Evolutionary conservation across 225 moss, liverwort and hornwort genomes (phyloP), one percentile per base, ranked within the genome.

Genomic region (Pleurozium schreberi): DNA sequence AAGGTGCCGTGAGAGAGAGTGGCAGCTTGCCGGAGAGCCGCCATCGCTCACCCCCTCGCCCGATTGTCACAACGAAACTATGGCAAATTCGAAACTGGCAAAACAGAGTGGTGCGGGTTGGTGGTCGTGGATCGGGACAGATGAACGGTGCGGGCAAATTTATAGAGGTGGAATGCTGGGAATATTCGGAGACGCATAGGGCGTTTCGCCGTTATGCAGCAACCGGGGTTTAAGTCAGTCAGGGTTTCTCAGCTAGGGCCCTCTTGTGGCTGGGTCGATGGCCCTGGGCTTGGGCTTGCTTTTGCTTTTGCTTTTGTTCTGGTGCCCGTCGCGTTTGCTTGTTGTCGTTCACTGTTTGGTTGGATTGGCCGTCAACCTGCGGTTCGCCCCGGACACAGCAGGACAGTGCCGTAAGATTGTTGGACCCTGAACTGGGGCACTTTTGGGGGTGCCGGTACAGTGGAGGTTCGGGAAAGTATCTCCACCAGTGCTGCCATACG

Each of bases 161-260:
- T 84, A 47, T 59, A 49, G 28, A 30, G 17, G 31, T 4, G 18
- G 13, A 3, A 14, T 55, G 27, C 70, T 13, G 57, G 30, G 86
- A 75, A 86, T 40, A 59, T 81, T 86, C 74, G 65, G 86, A 8
- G 52, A 30, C 61, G 88, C 87, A 21, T 84, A 20, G 90, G 90
- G 71, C 88, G 88, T 80, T 90, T 90, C 90, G 84, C 90, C 90
- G 90, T 84, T 87, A 84, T 84, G 70, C 90, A 90, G 90, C 79
- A 42, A 52, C 87, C 81, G 45, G 90, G 67, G 73, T 82, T 82
- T 71, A 63, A 63, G 31, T 30, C 11, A 53, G 69, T 22, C 4
- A 82, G 67, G 82, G 60, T 8, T 6, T 14, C 22, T 3, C 40
- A 4, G 11, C 69, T 86, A 90, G 90, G 90, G 87, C 87, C 63